Percentiles rank a stretch among this genome's conserved stretches.
Conservation (phyloP, 345 rosid species). For the Bruguiera sexangula region DNA sequence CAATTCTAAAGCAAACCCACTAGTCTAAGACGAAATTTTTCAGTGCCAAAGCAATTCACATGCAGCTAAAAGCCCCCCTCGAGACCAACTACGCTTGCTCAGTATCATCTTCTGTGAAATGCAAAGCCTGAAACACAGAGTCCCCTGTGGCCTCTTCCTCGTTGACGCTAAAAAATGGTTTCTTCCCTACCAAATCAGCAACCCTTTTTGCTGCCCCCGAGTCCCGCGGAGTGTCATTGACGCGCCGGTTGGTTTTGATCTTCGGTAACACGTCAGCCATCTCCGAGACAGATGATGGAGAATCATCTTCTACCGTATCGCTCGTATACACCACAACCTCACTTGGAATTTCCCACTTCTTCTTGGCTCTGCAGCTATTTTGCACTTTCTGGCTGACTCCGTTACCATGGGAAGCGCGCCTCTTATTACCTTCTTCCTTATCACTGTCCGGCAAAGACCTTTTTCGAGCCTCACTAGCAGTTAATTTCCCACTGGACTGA, state of each 20-base stretch:
- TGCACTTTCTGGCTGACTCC: constrained; percentile 29
- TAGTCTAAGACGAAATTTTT: no score
- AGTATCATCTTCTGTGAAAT: constrained; percentile 19
- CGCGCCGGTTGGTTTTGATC: constrained; percentile 57
- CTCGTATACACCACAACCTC: constrained; percentile 43
- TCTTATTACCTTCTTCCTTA: constrained; percentile 59
- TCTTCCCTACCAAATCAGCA: constrained; percentile 66
- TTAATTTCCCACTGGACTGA: constrained; percentile 24
- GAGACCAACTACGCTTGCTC: background rate
- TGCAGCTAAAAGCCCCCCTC: no score
- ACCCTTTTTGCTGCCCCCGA: constrained; percentile 90
- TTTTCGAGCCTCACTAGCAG: constrained; percentile 44
- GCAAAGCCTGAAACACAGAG: constrained; percentile 18
- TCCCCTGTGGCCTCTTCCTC: constrained; percentile 21
- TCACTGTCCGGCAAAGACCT: constrained; percentile 69
- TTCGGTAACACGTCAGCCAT: constrained; percentile 47
- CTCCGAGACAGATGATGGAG: constrained; percentile 27
- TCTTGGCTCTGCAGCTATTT: constrained; percentile 52
- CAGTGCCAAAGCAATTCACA: no score
- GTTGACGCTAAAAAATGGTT: constrained; percentile 38
- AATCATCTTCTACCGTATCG: constrained; percentile 29
- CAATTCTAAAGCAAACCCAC: no score
- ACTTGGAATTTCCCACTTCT: constrained; percentile 87
- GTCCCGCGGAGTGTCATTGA: constrained; percentile 69
- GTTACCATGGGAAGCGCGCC: constrained; percentile 57